Conservation (phyloP, 73 alveolate genomes). For the Paramecium octaurelia region DNA sequence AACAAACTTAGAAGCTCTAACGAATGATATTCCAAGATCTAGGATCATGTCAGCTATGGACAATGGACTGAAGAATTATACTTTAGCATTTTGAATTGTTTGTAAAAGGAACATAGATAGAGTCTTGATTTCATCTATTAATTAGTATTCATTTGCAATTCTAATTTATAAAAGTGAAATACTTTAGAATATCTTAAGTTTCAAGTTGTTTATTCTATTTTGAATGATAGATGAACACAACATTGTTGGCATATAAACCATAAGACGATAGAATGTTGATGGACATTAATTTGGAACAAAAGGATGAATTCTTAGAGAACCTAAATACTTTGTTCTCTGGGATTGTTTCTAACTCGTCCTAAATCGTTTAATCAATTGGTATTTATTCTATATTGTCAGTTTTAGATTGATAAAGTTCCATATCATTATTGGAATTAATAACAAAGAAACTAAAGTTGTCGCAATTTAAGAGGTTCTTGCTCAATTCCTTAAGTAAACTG, state of each 20-base stretch:
- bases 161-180: not conserved
- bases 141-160: slow-evolving; percentile 25
- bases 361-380: not conserved
- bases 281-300: not conserved
- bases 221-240: not conserved
- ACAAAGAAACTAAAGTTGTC: slow-evolving; percentile 2
- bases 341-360: not conserved
- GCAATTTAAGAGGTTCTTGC: not conserved
- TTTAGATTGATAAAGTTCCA: not conserved
- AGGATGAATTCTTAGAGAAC: not conserved
- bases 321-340: not conserved
- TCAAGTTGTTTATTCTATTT: not conserved
- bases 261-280: not conserved
- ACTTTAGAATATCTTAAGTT: not conserved
- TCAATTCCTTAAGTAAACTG: not conserved
- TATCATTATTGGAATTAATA: not conserved
- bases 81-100: slow-evolving; percentile 21
- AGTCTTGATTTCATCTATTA: not conserved
- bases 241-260: not conserved
- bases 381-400: not conserved
- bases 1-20: slow-evolving; percentile 23
- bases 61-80: slow-evolving; percentile 22
- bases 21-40: slow-evolving; percentile 38
- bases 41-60: slow-evolving; percentile 42
- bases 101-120: not conserved